These are phyloP conservation scores for Trichoderma citrinoviride DNA, from an alignment of 2,329 filamentous ascomycete genomes.

Conservation along the genomic window DNA sequence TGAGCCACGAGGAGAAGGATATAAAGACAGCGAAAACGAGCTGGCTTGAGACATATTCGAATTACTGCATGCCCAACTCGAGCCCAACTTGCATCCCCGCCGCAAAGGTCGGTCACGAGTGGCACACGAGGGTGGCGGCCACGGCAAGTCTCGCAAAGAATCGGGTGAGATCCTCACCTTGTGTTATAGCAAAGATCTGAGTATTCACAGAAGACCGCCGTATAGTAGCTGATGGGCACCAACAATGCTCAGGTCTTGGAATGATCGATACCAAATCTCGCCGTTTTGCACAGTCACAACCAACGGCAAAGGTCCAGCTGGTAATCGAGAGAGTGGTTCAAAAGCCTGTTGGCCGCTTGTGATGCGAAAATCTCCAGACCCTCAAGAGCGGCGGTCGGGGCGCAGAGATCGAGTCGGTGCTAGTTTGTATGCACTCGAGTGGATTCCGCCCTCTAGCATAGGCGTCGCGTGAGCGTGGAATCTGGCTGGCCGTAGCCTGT, in stretches of 20 bases:
- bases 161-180: background rate
- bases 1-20: background rate
- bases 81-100: slow-evolving; percentile 19
- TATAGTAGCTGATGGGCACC: background rate
- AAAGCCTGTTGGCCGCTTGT: background rate
- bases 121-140: slow-evolving; percentile 6
- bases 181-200: background rate
- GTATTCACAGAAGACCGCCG: background rate
- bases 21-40: background rate
- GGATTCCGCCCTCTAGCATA: slow-evolving; percentile 7
- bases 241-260: background rate
- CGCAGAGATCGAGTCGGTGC: slow-evolving; percentile 14
- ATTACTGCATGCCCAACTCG: slow-evolving; percentile 15
- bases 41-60: background rate
- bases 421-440: slow-evolving; percentile 18
- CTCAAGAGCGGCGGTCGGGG: slow-evolving; percentile 20
- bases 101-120: slow-evolving; percentile 18
- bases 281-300: background rate
- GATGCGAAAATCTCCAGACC: slow-evolving; percentile 17
- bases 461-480: slow-evolving; percentile 17
- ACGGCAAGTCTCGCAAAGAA: slow-evolving; percentile 16
- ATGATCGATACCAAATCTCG: background rate
- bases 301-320: background rate
- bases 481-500: slow-evolving; percentile 7
- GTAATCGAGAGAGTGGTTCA: background rate